Base-by-base conservation (phyloP, 2,329 filamentous ascomycete genomes). In the Fusarium sp. region DNA sequence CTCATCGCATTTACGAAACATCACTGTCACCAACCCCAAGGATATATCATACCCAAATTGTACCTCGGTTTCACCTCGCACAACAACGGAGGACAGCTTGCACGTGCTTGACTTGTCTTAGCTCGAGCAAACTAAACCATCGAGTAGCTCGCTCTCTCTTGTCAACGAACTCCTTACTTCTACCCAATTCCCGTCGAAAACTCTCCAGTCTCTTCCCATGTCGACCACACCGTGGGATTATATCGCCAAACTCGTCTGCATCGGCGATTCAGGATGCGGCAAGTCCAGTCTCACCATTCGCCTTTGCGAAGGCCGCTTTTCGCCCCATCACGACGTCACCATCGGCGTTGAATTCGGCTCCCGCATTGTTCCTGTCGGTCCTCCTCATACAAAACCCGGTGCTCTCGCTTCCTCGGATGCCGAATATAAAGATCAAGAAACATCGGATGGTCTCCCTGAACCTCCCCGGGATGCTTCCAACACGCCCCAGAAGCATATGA, bases 201-300 rank as follows among this genome's bases (percentile, higher is more conserved):
- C 41, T 18, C 42, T 46, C 37, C 53, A 52, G 49, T 49, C 53
- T 45, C 58, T 41, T 57, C 67, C 73, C 78, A 89, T 89, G 86
- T 85, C 86, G 77, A 79, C 83, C 69, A 87, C 90, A 76, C 91
- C 93, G 80, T 98, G 95, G 95, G 94, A 98, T 84, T 98, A 97
- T 84, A 99, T 98, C 78, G 94, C 95, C 80, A 99, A 99, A 83
- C 92, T 99, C 75, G 95, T 98, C 77, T 97, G 93, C 83, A 94
- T 99, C 76, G 96, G 96, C 80, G 96, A 98, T 83, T 96, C 92
- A 45, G 96, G 94, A 78, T 97, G 93, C 78, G 96, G 96, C 77
- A 99, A 99, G 85, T 97, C 93, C 67, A 89, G 93, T 81, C 88
- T 97, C 73, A 97, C 94, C 58, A 94, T 97, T 78, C 93, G 95